Evolutionary conservation across 2,329 filamentous ascomycete genomes (phyloP), one percentile per base, ranked within the genome.

Genomic region (Aspergillus ibericus): DNA sequence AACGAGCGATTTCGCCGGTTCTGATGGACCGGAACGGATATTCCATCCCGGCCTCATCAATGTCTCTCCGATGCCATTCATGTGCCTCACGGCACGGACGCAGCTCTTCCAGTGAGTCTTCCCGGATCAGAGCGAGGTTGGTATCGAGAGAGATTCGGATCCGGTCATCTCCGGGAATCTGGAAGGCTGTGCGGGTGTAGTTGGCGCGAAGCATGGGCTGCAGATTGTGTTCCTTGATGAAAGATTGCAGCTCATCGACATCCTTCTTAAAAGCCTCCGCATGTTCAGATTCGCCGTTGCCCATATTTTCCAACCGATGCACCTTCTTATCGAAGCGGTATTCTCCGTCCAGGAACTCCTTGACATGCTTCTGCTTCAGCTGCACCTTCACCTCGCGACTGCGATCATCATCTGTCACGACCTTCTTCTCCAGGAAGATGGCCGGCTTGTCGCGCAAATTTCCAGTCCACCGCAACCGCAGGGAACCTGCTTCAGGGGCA

Each of bases 61-160:
- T 93, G 68, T 99, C 95, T 20, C 83, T 82, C 53, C 95, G 88
- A 74, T 98, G 95, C 95, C 95, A 99, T 65, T 92, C 86, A 10
- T 88, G 83, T 0, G 92, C 90, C 64, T 96, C 89, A 63, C 95
- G 89, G 77, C 93, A 97, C 0, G 93, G 93, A n/a, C 92, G 85
- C 63, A 91, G 87, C 29, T 80, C 72, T 71, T 98, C 93, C 51
- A 99, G 82, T 1, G 89, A 77, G 68, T 88, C 86, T 72, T 88
- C 86, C 55, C 85, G 81, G 69, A 99, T 96, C 67, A 98, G 89
- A 22, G 92, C 92, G 32, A 99, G 82, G 66, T 96, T 87, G 0
- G 92, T 97, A 73, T 99, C 95, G 59, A 99, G 90, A 5, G 92
- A 93, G 67, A 99, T 91, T 55, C 95, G 88, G 48, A 99, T 88